Conservation (phyloP, 176 grass and related monocot genomes). For the Avena atlantica region DNA sequence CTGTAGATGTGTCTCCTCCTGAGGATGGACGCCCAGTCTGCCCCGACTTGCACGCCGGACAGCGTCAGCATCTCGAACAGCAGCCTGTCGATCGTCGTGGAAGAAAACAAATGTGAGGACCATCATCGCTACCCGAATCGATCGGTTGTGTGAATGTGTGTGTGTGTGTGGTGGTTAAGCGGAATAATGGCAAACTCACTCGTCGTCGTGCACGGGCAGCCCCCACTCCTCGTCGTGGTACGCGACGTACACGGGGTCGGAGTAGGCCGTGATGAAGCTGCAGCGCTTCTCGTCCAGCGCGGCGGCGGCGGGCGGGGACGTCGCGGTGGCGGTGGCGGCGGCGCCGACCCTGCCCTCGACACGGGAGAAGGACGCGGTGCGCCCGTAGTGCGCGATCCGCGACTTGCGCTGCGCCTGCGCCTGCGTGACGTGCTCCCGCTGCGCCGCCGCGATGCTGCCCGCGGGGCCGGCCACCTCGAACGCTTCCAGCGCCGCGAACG, state of each 20-base stretch:
- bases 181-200: constrained; percentile 50
- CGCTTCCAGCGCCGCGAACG: constrained; percentile 49
- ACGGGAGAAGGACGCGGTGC: constrained; percentile 70
- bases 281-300: constrained; percentile 79
- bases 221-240: constrained; percentile 99
- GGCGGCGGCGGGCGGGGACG: neutral
- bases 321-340: neutral
- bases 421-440: constrained; percentile 63
- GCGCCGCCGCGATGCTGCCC: constrained; percentile 68
- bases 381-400: constrained; percentile 79
- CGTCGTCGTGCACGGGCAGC: constrained; percentile 79
- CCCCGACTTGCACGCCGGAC: constrained; percentile 86
- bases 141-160: neutral
- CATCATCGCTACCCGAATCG: neutral
- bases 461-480: constrained; percentile 63
- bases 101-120: constrained; percentile 8
- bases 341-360: constrained; percentile 53
- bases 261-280: constrained; percentile 90
- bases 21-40: constrained; percentile 89
- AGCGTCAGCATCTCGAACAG: constrained; percentile 89
- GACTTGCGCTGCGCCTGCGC: constrained; percentile 86
- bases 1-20: constrained; percentile 87
- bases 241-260: constrained; percentile 74
- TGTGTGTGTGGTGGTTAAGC: neutral
- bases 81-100: constrained; percentile 44